These are phyloP conservation scores for Russula earlei DNA, from an alignment of 768 basidiomycete genomes.

Conservation along the genomic window DNA sequence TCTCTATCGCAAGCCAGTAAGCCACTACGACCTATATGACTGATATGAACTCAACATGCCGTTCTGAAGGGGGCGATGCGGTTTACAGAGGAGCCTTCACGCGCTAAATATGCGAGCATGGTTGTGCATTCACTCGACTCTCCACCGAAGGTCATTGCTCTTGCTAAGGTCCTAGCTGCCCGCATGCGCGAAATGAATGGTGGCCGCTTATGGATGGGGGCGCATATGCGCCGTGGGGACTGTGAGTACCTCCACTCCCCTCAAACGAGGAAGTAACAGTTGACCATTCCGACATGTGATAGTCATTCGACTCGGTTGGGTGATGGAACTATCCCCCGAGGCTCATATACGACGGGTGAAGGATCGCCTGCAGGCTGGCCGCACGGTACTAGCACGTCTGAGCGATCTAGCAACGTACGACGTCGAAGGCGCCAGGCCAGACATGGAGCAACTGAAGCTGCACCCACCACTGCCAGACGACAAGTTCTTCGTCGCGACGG, in stretches of 20 bases:
- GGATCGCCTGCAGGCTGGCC: constrained; percentile 23
- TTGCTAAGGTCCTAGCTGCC: constrained; percentile 26
- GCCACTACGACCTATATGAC: constrained; percentile 9
- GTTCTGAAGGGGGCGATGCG: constrained; percentile 16
- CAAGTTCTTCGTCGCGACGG: constrained; percentile 31
- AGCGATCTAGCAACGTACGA: constrained; percentile 3
- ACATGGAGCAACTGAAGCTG: constrained; percentile 5
- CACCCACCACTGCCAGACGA: constrained; percentile 5
- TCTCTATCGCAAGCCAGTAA: constrained; percentile 33
- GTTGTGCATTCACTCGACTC: constrained; percentile 5
- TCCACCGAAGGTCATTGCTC: constrained; percentile 20
- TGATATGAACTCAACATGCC: background rate
- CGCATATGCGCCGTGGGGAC: constrained; percentile 37
- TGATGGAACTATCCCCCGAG: constrained; percentile 29
- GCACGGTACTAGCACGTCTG: constrained; percentile 22
- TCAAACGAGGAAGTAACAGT: background rate
- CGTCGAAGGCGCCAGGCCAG: constrained; percentile 1
- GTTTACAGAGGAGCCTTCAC: constrained; percentile 8
- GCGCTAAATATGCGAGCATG: constrained; percentile 5
- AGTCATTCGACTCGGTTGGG: constrained; percentile 30
- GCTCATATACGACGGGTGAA: constrained; percentile 31
- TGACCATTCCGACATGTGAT: background rate
- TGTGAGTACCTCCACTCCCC: constrained; percentile 24
- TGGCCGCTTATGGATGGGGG: constrained; percentile 34
- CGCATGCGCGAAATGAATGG: constrained; percentile 27